Conservation (phyloP, 495 filamentous ascomycete genomes). For the Penicillium atrosanguineum region DNA sequence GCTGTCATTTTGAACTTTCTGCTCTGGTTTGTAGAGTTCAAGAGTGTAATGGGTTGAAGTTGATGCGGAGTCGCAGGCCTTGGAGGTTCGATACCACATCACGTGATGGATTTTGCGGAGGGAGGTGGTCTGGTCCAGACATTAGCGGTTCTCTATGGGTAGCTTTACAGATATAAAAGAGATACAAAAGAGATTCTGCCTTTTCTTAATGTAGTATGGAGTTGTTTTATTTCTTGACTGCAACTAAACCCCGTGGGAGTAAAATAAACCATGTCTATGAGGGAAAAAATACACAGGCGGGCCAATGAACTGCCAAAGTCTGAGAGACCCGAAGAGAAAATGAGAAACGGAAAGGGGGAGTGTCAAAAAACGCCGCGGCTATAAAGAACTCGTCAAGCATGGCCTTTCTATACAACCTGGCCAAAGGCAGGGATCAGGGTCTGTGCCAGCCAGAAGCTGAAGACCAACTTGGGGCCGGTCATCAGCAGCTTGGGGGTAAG, state of each 20-base stretch:
- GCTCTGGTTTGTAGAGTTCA: neutral
- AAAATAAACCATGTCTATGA: slow-evolving; percentile 23
- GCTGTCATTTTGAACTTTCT: slow-evolving; percentile 24
- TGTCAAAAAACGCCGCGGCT: slow-evolving; percentile 22
- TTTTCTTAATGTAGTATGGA: neutral
- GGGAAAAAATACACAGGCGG: slow-evolving; percentile 21
- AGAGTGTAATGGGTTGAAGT: neutral
- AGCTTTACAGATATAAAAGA: neutral
- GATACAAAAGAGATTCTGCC: neutral
- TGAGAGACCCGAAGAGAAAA: slow-evolving; percentile 9
- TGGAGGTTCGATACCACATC: neutral
- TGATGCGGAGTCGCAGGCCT: neutral
- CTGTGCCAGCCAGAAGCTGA: slow-evolving; percentile 99
- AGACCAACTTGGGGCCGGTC: slow-evolving; percentile 97
- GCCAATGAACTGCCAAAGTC: slow-evolving; percentile 5
- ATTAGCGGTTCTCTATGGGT: neutral
- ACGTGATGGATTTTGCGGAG: neutral
- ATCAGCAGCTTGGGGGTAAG: slow-evolving; percentile 95
- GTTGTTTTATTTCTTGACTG: slow-evolving; percentile 10
- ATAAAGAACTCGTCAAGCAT: slow-evolving; percentile 19
- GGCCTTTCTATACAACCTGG: slow-evolving; percentile 50
- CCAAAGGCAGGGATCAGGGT: slow-evolving; percentile 77
- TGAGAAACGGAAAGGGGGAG: slow-evolving; percentile 10
- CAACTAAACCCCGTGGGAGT: slow-evolving; percentile 8
- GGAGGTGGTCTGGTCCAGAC: neutral